A percentile compares a stretch with the other conserved stretches of the same genome.
These are phyloP conservation scores for Paramecium caudatum DNA, from an alignment of 73 alveolate species.

Conservation along the genomic window DNA sequence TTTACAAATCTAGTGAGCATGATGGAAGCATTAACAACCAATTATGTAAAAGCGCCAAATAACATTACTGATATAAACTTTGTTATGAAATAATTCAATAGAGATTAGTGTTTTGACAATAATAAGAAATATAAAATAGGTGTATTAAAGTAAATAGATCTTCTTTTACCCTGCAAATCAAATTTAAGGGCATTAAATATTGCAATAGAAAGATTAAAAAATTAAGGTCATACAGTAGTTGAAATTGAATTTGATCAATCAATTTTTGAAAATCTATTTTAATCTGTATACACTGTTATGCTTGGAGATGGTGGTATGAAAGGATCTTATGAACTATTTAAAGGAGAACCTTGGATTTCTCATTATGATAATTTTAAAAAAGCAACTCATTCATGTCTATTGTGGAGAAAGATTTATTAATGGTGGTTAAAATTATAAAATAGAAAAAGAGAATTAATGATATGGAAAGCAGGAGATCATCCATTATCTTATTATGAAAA, in stretches of 20 bases:
- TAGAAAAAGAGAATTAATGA: slow-evolving; percentile 49
- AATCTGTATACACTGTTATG: slow-evolving; percentile 38
- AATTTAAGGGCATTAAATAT: slow-evolving; percentile 67
- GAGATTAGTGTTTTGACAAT: background rate
- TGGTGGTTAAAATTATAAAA: background rate
- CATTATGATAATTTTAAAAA: slow-evolving; percentile 59
- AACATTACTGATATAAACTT: slow-evolving; percentile 39
- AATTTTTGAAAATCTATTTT: background rate
- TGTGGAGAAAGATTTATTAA: background rate
- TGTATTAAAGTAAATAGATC: slow-evolving; percentile 33
- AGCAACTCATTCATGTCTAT: background rate
- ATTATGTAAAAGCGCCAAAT: slow-evolving; percentile 26
- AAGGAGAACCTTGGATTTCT: slow-evolving; percentile 56
- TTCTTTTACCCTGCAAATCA: slow-evolving; percentile 58
- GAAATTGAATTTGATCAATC: slow-evolving; percentile 61
- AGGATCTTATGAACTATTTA: slow-evolving; percentile 19
- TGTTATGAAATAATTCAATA: background rate
- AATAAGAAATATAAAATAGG: slow-evolving; percentile 53
- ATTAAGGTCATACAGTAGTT: slow-evolving; percentile 65
- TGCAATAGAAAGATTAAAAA: slow-evolving; percentile 24
- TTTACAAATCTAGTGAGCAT: background rate
- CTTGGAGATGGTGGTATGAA: slow-evolving; percentile 66
- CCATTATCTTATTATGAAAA: slow-evolving; percentile 42
- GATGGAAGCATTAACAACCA: slow-evolving; percentile 46
- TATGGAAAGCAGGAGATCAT: slow-evolving; percentile 67